A percentile compares a stretch with the other conserved stretches of the same genome.
These are phyloP conservation scores for Withania somnifera DNA, from an alignment of 305 asterid genomes.

Conservation along the genomic window DNA sequence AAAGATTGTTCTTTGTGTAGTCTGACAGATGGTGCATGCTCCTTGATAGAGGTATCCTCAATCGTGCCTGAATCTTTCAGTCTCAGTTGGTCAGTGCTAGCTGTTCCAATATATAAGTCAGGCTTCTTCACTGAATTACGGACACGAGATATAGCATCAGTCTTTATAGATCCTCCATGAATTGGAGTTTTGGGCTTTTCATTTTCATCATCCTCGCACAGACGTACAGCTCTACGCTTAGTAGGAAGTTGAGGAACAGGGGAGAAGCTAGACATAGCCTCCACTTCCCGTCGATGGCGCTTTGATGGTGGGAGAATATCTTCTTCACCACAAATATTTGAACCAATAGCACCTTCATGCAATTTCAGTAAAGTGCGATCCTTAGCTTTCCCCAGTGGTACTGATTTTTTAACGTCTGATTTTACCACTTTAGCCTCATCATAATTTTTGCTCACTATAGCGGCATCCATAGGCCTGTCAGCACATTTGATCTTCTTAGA, in stretches of 20 bases:
- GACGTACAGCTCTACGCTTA: constrained; percentile 78
- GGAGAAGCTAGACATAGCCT: constrained; percentile 26
- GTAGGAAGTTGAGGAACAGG: constrained; percentile 21
- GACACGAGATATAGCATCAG: constrained; percentile 18
- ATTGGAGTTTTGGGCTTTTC: constrained; percentile 82
- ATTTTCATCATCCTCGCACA: constrained; percentile 52
- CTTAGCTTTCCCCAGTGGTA: constrained; percentile 31
- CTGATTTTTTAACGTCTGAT: constrained; percentile 26
- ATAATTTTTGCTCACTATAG: constrained; percentile 22
- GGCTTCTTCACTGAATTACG: constrained; percentile 29
- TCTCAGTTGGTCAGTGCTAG: constrained; percentile 14
- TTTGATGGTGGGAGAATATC: constrained; percentile 59
- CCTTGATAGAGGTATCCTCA: constrained; percentile 29
- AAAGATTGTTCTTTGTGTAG: constrained; percentile 16
- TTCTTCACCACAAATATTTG: constrained; percentile 41
- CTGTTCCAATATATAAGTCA: constrained; percentile 16
- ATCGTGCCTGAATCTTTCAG: constrained; percentile 22
- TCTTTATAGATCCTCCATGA: constrained; percentile 58
- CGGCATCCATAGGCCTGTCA: constrained; percentile 28
- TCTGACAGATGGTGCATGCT: constrained; percentile 25
- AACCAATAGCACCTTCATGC: constrained; percentile 23
- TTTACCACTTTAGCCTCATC: constrained; percentile 25
- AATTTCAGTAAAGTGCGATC: constrained; percentile 14
- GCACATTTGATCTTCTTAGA: constrained; percentile 33
- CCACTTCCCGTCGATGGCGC: constrained; percentile 47